Evolutionary conservation across 352 stramenopile genomes (phyloP), one percentile per base, ranked within the genome.

Genomic region (Globisporangium middletonii): DNA sequence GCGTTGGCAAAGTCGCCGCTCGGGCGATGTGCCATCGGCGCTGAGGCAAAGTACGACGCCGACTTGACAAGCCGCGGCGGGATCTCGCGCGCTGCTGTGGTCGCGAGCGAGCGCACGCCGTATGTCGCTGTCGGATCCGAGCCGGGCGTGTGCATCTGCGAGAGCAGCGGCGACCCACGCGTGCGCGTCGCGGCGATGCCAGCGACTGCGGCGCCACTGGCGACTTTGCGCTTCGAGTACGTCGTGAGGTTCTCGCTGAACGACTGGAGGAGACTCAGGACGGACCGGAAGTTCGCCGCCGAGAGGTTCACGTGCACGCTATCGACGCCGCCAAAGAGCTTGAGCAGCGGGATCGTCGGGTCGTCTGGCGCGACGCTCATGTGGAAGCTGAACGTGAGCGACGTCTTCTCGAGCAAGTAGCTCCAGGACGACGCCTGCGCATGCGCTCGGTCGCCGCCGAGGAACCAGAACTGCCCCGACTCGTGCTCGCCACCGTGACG

Each of bases 281-380:
- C 47, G 1, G 79, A 71, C 15, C 68, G 67, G 50, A 89, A 93
- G 53, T 65, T 88, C 30, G 64, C 65, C 13, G 74, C 68, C 2
- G 81, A 88, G n/a, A 94, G 59, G 62, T 89, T 90, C 30, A 93
- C 42, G 27, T 81, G 73, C 15, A 94, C 75, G 33, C 68, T 83
- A 33, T 88, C 72, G 8, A 94, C 71, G 9, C 75, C 77, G 30
- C 85, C 85, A 54, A 83, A 74, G 15, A 93, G 57, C 55, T 93
- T 94, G 9, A 92, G 51, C 13, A 94, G 68, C 41, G 85, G 79
- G 50, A 91, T 86, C 8, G 75, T 88, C 1, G 81, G 83, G 44
- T 94, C 85, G 62, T 88, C 79, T 2, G 83, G 79, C 4, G 83
- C 76, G 8, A 94, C 80, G 38, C 85, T 94, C 44, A 86, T 77